Base-by-base conservation (phyloP, 2,329 filamentous ascomycete genomes). In the Fonsecaea nubica region DNA sequence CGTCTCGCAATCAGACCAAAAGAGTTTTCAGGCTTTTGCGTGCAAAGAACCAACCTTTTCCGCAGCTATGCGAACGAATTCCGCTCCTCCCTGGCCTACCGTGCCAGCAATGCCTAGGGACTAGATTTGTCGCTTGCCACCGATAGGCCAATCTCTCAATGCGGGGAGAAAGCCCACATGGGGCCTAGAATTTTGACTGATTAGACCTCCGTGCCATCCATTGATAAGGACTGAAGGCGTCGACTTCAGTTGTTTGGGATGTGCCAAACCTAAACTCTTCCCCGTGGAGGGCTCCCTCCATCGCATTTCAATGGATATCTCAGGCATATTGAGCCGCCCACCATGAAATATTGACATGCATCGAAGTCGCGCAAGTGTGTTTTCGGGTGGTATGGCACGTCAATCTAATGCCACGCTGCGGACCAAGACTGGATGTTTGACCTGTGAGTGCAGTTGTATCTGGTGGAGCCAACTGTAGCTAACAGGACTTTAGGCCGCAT, bases 351-450 rank as follows among this genome's bases (percentile, higher is more conserved):
- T 50, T 50, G 45, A 50, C 12, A 8, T 50, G 45, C 45, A 25
- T 6, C 9, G 18, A 50, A 25, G 45, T 18, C 25, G 48, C 45
- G 32, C 25, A 33, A 61, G 48, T 18, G 13, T 13, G n/a, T n/a
- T 18, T 50, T 53, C 36, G 4, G 42, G 32, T 40, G 42, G 21
- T n/a, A 56, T 56, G 60, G 10, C 50, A 56, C 52, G 32, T 45
- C 52, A 5, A 56, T 56, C 60, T 32, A 56, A 25, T 53, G 66
- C 66, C 25, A 69, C 52, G 32, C 61, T 69, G 18, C 67, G 67
- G 7, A 66, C 64, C 15, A 69, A 69, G 64, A 69, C 67, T 45
- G 67, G 64, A 18, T 69, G 67, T 45, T 57, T 66, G 52, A 69
- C 64, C 10, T 69, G 67, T 64, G 30, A 64, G 67, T 64, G 18